Evolutionary conservation across 208 protist genomes (phyloP), one percentile per base, ranked within the genome.

Genomic region (Plasmodiophora brassicae): DNA sequence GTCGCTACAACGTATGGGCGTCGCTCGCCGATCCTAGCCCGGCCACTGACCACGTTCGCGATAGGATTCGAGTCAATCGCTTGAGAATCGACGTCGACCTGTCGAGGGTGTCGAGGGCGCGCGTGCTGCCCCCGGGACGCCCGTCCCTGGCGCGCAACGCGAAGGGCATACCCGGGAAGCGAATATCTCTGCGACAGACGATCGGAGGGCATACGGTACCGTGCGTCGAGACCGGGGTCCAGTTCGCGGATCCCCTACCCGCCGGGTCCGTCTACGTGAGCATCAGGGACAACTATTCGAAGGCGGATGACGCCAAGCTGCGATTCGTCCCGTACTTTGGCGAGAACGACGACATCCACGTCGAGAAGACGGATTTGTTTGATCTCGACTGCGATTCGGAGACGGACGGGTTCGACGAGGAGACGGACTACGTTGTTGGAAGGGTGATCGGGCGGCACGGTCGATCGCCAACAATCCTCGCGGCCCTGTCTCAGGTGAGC

Each of bases 281-380:
- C 45, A 36, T 86, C 32, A 71, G 1, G 10, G 5, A 28, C 20
- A 86, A 25, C 46, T 86, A 39, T 71, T 71, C 20, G 28, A 86
- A 86, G n/a, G 36, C 43, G n/a, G 84, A 86, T 28, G 84, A 86
- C 25, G 41, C 5, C 10, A 50, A 60, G 25, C 46, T 50, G 14
- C 84, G 84, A 25, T 86, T 71, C n/a, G 1, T 50, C 32, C 84
- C 84, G 25, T 86, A 86, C 45, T 86, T 86, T 28, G 84, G 84
- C 25, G 84, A 86, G 45, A 71, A 86, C 46, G 84, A 86, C n/a
- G 84, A 53, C 10, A 5, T 65, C 5, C 41, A 14, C 5, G n/a
- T 78, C 5, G 65, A 14, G n/a, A 78, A 32, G 32, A 8, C 41
- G 65, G 5, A 78, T 78, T 78, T 5, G 65, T 78, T 32, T 78